Percentiles rank a stretch among this genome's conserved stretches.
phyloP scores from a whole-genome alignment of 208 protist genomes.

The Wallacemonas sp. region DNA sequence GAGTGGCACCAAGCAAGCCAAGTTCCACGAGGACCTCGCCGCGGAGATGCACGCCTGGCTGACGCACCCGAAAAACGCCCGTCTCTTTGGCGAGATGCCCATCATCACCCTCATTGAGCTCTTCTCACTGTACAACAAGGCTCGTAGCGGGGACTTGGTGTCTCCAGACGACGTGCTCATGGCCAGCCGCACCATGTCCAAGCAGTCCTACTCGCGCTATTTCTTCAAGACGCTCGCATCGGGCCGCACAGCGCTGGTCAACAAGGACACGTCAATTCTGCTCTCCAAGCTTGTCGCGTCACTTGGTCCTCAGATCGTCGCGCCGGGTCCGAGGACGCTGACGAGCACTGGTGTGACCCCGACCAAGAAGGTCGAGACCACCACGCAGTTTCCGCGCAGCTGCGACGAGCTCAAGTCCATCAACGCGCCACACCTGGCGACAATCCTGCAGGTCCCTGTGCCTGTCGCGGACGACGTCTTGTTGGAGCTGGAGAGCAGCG shows the following conservation, averaged over 20 bases:
- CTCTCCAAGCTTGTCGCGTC: constrained; percentile 45
- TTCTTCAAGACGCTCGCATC: constrained; percentile 64
- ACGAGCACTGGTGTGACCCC: constrained; percentile 8
- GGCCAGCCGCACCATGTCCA: constrained; percentile 55
- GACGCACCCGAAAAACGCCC: constrained; percentile 72
- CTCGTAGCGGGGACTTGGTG: constrained; percentile 75
- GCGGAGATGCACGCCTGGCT: constrained; percentile 82
- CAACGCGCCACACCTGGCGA: constrained; percentile 67
- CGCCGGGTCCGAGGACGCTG: not conserved
- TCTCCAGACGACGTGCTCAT: constrained; percentile 74
- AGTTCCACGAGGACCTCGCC: constrained; percentile 67
- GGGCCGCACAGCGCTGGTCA: constrained; percentile 67
- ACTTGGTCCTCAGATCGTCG: constrained; percentile 63
- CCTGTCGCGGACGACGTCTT: constrained; percentile 68
- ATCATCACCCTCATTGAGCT: constrained; percentile 83
- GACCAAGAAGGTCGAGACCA: constrained; percentile 26
- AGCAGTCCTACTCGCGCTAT: constrained; percentile 39
- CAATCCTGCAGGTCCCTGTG: constrained; percentile 45
- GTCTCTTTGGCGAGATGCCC: constrained; percentile 70
- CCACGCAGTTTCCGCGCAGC: constrained; percentile 35
- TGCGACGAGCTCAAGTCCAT: constrained; percentile 39
- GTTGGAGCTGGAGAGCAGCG: constrained; percentile 39
- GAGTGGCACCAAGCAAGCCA: constrained; percentile 12
- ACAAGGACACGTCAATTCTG: constrained; percentile 59
- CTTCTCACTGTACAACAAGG: constrained; percentile 86